phyloP scores from a whole-genome alignment of 2,329 filamentous ascomycete species.

The Elsinoe necatrix region DNA sequence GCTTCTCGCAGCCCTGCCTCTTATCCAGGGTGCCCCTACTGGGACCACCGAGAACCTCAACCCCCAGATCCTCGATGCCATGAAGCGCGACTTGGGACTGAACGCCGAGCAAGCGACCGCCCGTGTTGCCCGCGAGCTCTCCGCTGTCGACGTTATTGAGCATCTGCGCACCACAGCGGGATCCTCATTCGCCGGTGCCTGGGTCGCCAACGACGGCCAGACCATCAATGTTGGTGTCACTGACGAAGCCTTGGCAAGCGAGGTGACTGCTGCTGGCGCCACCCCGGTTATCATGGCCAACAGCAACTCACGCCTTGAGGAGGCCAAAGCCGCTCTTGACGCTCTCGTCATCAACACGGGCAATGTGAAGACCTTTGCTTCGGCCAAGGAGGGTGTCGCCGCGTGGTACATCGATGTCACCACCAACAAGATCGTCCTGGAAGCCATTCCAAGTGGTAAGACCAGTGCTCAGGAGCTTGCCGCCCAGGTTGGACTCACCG shows the following conservation, averaged over 20 bases:
- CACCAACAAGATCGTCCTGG: conserved; percentile 10
- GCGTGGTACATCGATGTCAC: conserved; percentile 8
- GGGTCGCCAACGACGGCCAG: conserved; percentile 8
- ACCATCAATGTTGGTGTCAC: conserved; percentile 10
- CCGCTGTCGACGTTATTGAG: conserved; percentile 8
- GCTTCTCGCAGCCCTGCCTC: conserved; percentile 11
- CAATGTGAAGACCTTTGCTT: background rate
- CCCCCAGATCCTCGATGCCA: background rate
- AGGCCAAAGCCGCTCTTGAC: conserved; percentile 7
- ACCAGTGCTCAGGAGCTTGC: background rate
- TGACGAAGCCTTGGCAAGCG: conserved; percentile 1
- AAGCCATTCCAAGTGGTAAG: background rate
- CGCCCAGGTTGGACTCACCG: conserved; percentile 2
- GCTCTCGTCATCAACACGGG: background rate
- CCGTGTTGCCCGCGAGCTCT: conserved; percentile 10
- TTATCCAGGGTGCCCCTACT: conserved; percentile 1
- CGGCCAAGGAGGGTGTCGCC: background rate
- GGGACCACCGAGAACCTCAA: background rate
- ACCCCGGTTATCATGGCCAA: conserved; percentile 3
- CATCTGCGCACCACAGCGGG: background rate
- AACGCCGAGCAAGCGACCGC: conserved; percentile 1
- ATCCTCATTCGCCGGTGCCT: conserved; percentile 5
- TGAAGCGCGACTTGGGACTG: conserved; percentile 11
- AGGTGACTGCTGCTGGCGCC: conserved; percentile 8
- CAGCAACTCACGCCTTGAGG: conserved; percentile 7